Conservation (phyloP, 176 grass and related monocot genomes). For the Juncus inflexus region DNA sequence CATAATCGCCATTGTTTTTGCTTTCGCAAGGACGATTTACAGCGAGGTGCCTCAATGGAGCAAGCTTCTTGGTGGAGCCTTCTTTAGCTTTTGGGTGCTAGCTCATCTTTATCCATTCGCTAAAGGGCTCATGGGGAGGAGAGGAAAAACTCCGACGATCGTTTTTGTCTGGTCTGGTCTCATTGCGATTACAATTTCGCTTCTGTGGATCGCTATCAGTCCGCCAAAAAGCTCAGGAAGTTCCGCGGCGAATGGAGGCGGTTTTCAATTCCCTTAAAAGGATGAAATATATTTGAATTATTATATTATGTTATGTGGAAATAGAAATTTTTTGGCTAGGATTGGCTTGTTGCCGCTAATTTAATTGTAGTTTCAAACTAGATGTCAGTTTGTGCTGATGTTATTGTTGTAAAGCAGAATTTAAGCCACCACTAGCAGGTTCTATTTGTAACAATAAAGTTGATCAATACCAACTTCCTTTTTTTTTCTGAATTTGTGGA, state of each 20-base stretch:
- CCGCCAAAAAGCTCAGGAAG: conserved; percentile 38
- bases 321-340: too few relatives aligned
- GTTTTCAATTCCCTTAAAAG: conserved; percentile 68
- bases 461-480: too few relatives aligned
- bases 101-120: conserved; percentile 79
- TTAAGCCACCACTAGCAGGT: too few relatives aligned
- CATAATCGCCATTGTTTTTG: conserved; percentile 78
- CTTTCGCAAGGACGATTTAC: conserved; percentile 64
- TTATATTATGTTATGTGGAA: too few relatives aligned
- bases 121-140: conserved; percentile 76
- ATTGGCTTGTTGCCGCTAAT: too few relatives aligned
- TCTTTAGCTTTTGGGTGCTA: conserved; percentile 91
- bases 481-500: too few relatives aligned
- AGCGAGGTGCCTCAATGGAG: conserved; percentile 74
- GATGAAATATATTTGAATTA: too few relatives aligned
- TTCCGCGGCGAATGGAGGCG: background rate
- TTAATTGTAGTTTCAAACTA: too few relatives aligned
- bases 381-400: too few relatives aligned
- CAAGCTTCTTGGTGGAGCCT: conserved; percentile 72
- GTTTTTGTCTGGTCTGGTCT: conserved; percentile 81
- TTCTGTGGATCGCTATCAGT: conserved; percentile 77
- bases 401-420: too few relatives aligned
- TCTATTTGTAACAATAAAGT: too few relatives aligned
- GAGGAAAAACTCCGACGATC: conserved; percentile 83
- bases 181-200: conserved; percentile 67